A percentile compares a stretch with the other conserved stretches of the same genome.
Evolutionary conservation across 257 asterid genomes (phyloP).

Genomic region (Petrea volubilis): DNA sequence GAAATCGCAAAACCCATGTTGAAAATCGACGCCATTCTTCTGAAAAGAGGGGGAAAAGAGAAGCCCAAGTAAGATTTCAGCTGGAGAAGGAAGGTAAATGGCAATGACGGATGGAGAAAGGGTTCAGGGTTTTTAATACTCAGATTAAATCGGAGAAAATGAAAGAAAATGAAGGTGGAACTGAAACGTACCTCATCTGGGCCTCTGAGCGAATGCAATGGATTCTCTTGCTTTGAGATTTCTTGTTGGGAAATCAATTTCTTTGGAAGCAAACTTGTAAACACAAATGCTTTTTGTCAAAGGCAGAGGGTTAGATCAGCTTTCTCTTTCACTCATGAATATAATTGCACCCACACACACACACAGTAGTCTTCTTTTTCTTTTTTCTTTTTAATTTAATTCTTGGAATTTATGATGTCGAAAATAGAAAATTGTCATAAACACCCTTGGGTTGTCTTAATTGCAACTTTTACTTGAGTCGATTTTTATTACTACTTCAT

Average conservation of each 20-base stretch:
- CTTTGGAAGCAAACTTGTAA: slow-evolving; percentile 42
- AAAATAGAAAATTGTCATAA: not conserved
- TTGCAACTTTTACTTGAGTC: not conserved
- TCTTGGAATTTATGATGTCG: not conserved
- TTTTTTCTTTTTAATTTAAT: too few relatives aligned
- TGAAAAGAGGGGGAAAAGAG: slow-evolving; percentile 4
- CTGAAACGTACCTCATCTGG: slow-evolving; percentile 17
- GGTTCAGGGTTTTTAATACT: slow-evolving; percentile 16
- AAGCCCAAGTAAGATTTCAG: not conserved
- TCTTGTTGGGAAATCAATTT: slow-evolving; percentile 22
- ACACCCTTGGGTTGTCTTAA: not conserved
- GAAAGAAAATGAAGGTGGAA: slow-evolving; percentile 28
- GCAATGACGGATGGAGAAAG: not conserved
- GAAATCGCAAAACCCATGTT: slow-evolving; percentile 19
- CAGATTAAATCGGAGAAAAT: not conserved
- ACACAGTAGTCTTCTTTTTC: not conserved
- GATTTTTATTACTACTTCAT: not conserved
- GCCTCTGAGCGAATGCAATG: not conserved
- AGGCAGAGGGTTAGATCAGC: slow-evolving; percentile 31
- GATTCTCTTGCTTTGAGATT: not conserved
- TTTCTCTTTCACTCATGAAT: slow-evolving; percentile 28
- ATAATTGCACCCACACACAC: not conserved
- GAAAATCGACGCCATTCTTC: slow-evolving; percentile 22
- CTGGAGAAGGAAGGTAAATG: not conserved
- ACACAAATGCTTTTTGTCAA: slow-evolving; percentile 13